Percentiles rank a stretch among this genome's conserved stretches.
phyloP scores from a whole-genome alignment of 306 rosid genomes.

The apple (Malus domestica) region ASM211411v1 NC_041796.1:6760001-6760500 shows the following conservation, averaged over 20 bases:
- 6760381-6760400: neutral
- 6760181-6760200: neutral
- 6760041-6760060: constrained; percentile 77
- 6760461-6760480: neutral
- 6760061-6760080: constrained; percentile 93
- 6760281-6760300: constrained; percentile 54
- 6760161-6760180: neutral
- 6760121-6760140: neutral
- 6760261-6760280: constrained; percentile 96
- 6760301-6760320: constrained; percentile 18
- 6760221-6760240: constrained; percentile 38
- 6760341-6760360: neutral
- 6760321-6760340: neutral
- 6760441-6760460: neutral
- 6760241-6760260: constrained; percentile 73
- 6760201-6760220: too few relatives aligned
- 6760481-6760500: neutral
- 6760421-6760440: neutral
- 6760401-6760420: neutral
- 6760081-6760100: constrained; percentile 82
- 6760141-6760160: neutral
- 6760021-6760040: constrained; percentile 87
- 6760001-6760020: constrained; percentile 78
- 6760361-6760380: neutral
- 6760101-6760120: constrained; percentile 87